Base-by-base conservation (phyloP, 139 green algal genomes). In the Auxenochlorella pyrenoidosa region DNA sequence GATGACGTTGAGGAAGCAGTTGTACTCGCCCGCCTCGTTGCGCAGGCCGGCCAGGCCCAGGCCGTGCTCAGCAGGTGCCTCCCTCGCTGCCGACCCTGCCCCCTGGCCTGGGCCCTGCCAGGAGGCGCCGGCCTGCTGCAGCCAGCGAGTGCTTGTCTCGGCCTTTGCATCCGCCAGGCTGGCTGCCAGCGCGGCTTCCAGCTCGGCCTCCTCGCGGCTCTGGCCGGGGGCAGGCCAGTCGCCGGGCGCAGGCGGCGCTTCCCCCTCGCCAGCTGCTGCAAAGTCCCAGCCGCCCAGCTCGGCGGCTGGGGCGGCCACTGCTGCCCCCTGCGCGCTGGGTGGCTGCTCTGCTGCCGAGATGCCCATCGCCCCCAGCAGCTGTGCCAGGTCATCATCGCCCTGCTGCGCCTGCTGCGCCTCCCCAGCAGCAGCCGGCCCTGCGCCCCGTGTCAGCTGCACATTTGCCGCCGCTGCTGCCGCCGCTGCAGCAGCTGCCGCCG, bases 1-100 rank as follows among this genome's bases (percentile, higher is more conserved):
- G 88, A 98, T 93, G 66, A 97, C 94, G 84, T 98, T 98, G 36
- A 98, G 92, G 91, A 98, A 98, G 92, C 95, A 98, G 90, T 98
- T 98, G 93, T 97, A 98, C 92, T 84, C 79, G 58, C 79, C 79
- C 36, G 58, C 36, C 58, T 72, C 79, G 59, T 84, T 84, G 79
- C 43, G 16, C 79, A 84, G 79, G 43, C 79, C 79, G 3, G 79
- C 22, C 34, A 51, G 38, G n/a, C 22, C 79, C 16, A 73, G 36
- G 28, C 65, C 44, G 44, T 44, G 47, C n/a, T 34, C 26, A 1
- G 30, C 70, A 24, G 75, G 6, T 26, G 41, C 36, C 41, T 5
- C 3, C 16, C 47, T 30, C 6, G 44, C 30, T 41, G 76, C 44
- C 26, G 30, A 4, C 65, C 30, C 66, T 41, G 66, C 66, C 3